Base-by-base conservation (phyloP, 371 early-diverging fungal species). In the Zopfochytrium polystomum region DNA sequence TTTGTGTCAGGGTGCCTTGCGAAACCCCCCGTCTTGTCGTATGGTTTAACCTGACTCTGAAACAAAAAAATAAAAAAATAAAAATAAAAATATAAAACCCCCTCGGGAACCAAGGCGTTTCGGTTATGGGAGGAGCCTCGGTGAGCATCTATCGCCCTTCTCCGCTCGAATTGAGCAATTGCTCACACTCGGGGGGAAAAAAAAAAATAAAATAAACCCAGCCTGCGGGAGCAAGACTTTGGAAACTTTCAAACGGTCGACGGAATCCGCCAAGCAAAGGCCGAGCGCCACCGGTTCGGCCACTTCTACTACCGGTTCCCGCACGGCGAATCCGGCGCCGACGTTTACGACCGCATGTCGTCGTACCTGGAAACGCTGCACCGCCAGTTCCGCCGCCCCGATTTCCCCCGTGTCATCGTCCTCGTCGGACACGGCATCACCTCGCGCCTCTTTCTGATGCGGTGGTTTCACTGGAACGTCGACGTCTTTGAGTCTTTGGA, bases 251-350 rank as follows among this genome's bases (percentile, higher is more conserved):
- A 67, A 30, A 26, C 43, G 6, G 44, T 52, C 13, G 50, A 67
- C n/a, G 34, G 43, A 9, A 67, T 67, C 66, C 15, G 34, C 26
- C 42, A 56, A 48, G 29, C 56, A 23, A 47, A 38, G 42, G 22
- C 3, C 33, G 67, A 67, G 42, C 26, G 67, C 9, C 23, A 31
- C 30, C 7, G 30, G 33, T 67, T 52, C 51, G 67, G 67, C 7
- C 67, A 67, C 47, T 67, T 67, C 67, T 66, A 44, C 27, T 67
- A 67, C 52, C 67, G 67, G 27, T 63, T 67, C 25, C 67, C 67
- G 4, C 46, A 53, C n/a, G 67, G 67, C 2, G 67, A 67, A 57
- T 47, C 49, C 6, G 67, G 67, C 31, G 63, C 64, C 26, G 67
- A 67, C 31, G 67, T 67, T 33, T 67, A 67, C 38, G 67, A 67